Conservation (phyloP, 345 rosid species). For the Aegle marmelos region DNA sequence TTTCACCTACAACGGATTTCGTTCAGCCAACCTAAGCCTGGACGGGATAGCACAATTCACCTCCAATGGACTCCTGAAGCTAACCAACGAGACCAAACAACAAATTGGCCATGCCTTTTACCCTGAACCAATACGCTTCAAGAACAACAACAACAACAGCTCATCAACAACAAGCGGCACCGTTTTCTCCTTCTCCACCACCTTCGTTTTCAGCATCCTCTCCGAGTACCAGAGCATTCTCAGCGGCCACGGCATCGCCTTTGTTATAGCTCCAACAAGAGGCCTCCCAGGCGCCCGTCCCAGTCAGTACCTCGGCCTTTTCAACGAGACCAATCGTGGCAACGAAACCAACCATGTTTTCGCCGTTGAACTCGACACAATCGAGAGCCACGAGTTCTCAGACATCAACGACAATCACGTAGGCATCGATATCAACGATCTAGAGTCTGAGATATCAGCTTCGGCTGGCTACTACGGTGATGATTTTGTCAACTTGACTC, state of each 20-base stretch:
- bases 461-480: constrained; percentile 38
- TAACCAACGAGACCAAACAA: constrained; percentile 38
- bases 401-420: constrained; percentile 57
- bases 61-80: constrained; percentile 36
- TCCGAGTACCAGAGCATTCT: constrained; percentile 17
- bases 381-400: constrained; percentile 30
- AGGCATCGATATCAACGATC: constrained; percentile 50
- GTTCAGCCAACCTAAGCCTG: constrained; percentile 30
- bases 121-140: constrained; percentile 29
- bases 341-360: constrained; percentile 41
- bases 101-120: constrained; percentile 48
- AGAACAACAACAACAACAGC: constrained; percentile 18
- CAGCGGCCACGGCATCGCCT: constrained; percentile 54
- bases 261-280: constrained; percentile 49
- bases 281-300: constrained; percentile 34
- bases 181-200: constrained; percentile 45
- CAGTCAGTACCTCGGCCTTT: constrained; percentile 44
- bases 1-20: constrained; percentile 37
- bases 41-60: constrained; percentile 35
- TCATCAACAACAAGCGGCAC: constrained; percentile 26
- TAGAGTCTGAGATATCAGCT: constrained; percentile 31
- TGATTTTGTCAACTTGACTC: constrained; percentile 21
- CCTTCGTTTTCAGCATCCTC: constrained; percentile 57
- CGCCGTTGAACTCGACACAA: constrained; percentile 55
- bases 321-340: constrained; percentile 35